Conservation (phyloP, 2,329 filamentous ascomycete species). For the Pestalotiopsis sp. region DNA sequence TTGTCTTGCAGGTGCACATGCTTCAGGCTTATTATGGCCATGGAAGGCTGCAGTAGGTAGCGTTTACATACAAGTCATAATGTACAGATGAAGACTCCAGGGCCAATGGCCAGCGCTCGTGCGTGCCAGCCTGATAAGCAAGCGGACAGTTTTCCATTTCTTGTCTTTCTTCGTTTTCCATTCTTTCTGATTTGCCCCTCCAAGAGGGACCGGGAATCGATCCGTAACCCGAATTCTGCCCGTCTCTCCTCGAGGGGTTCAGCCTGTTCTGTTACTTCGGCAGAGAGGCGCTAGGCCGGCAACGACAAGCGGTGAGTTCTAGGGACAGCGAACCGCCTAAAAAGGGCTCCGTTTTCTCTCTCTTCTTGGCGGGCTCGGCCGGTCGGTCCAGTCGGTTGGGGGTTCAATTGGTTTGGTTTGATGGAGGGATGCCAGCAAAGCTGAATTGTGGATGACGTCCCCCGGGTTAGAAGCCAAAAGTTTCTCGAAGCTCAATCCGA, state of each 20-base stretch:
- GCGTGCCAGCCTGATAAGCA: neutral
- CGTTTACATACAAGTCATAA: neutral
- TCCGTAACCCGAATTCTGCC: slow-evolving; percentile 5
- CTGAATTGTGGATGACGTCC: neutral
- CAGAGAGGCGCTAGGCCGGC: neutral
- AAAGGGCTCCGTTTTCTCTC: neutral
- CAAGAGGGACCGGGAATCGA: neutral
- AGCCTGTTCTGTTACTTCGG: neutral
- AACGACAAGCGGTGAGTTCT: slow-evolving; percentile 10
- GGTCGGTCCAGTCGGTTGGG: neutral
- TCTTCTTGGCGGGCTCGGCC: neutral
- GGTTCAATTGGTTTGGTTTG: neutral
- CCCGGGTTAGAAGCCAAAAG: neutral
- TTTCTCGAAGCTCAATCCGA: neutral
- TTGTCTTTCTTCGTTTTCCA: neutral
- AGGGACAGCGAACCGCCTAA: neutral
- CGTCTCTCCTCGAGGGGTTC: neutral
- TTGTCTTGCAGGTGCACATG: neutral
- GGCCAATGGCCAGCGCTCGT: neutral
- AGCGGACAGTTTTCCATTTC: neutral
- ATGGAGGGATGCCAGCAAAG: neutral
- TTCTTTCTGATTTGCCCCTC: neutral
- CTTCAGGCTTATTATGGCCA: neutral
- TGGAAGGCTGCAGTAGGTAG: neutral
- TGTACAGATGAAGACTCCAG: neutral